These are phyloP conservation scores for Xylaria sp. DNA, from an alignment of 2,329 filamentous ascomycete genomes.

Conservation along the genomic window DNA sequence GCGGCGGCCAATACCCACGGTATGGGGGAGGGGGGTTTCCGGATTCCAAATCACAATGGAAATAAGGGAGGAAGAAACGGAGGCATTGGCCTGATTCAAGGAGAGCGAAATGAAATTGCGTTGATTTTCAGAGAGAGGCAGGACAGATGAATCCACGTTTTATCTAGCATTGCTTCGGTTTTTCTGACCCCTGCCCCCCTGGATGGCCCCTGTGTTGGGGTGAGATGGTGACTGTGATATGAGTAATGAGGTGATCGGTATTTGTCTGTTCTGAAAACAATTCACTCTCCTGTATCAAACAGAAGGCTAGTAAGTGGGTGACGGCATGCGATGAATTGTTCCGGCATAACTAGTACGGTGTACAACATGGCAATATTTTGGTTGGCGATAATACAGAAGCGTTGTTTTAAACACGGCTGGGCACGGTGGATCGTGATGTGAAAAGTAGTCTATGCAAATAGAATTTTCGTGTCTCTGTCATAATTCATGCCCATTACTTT, in stretches of 20 bases:
- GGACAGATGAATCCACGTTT: not conserved
- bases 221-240: conserved; percentile 4
- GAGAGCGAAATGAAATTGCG: not conserved
- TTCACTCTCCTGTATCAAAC: not conserved
- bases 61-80: too few relatives aligned
- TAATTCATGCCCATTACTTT: conserved; percentile 24
- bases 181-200: not conserved
- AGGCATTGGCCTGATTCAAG: too few relatives aligned
- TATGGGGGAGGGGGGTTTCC: too few relatives aligned
- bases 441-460: not conserved
- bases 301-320: not conserved
- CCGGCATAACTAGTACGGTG: not conserved
- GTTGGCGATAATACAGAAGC: conserved; percentile 9
- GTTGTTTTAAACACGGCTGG: conserved; percentile 1
- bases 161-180: not conserved
- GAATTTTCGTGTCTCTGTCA: conserved; percentile 3
- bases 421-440: not conserved
- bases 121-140: not conserved
- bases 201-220: not conserved
- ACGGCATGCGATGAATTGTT: conserved; percentile 9
- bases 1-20: too few relatives aligned
- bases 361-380: not conserved
- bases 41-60: too few relatives aligned
- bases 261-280: not conserved
- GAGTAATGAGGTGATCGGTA: not conserved